Evolutionary conservation across 495 filamentous ascomycete genomes (phyloP).

Genomic region (Penicillium taxi): DNA sequence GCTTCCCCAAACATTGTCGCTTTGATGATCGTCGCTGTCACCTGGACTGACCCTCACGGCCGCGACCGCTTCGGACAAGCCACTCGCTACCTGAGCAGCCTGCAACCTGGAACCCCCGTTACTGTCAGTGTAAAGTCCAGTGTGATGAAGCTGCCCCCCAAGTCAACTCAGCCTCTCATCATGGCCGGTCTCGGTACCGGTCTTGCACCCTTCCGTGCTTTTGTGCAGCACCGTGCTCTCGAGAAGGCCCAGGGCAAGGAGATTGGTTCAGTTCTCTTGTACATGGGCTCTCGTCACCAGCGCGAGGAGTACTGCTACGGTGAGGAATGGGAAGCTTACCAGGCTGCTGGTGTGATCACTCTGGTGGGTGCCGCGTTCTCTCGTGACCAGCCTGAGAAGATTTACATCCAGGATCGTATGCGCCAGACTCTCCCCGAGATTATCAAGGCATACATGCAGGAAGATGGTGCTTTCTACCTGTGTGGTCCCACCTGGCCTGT

Average conservation of each 20-base stretch:
- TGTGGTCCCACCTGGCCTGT: conserved; percentile 98
- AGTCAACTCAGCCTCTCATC: conserved; percentile 83
- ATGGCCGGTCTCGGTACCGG: conserved; percentile 99
- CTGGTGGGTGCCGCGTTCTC: conserved; percentile 91
- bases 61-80: conserved; percentile 89
- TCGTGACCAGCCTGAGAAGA: conserved; percentile 94
- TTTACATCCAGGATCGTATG: conserved; percentile 99
- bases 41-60: conserved; percentile 83
- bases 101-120: conserved; percentile 65
- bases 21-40: conserved; percentile 97
- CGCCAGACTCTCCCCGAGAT: conserved; percentile 79
- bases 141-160: conserved; percentile 90
- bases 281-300: conserved; percentile 95
- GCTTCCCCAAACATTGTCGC: conserved; percentile 78
- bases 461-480: conserved; percentile 90
- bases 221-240: conserved; percentile 95
- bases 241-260: conserved; percentile 92
- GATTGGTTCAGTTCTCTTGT: conserved; percentile 86
- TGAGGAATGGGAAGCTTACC: conserved; percentile 98
- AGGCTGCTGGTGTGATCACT: conserved; percentile 90
- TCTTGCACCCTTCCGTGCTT: conserved; percentile 94
- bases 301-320: conserved; percentile 98
- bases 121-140: conserved; percentile 94
- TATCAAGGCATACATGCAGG: conserved; percentile 76
- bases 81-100: conserved; percentile 72